Percentiles rank a stretch among this genome's conserved stretches.
Evolutionary conservation across 2,329 filamentous ascomycete species (phyloP).

Genomic region (Fusarium sororula): DNA sequence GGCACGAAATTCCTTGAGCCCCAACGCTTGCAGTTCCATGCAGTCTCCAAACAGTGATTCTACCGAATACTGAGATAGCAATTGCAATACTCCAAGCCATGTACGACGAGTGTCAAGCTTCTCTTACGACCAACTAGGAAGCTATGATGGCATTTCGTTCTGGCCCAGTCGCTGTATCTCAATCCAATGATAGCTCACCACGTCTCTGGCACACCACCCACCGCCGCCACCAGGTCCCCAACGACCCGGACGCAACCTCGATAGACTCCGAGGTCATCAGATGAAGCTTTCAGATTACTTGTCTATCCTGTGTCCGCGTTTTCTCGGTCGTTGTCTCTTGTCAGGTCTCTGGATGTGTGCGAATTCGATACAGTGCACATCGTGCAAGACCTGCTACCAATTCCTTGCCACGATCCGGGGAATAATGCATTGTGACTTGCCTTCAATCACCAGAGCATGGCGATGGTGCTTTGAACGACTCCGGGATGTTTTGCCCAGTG

Average conservation of each 20-base stretch:
- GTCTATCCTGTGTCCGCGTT: neutral
- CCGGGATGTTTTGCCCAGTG: constrained; percentile 37
- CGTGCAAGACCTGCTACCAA: neutral
- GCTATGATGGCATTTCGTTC: constrained; percentile 32
- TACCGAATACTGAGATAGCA: neutral
- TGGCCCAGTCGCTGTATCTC: constrained; percentile 35
- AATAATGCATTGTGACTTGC: neutral
- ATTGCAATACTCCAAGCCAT: constrained; percentile 15
- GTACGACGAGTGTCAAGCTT: constrained; percentile 32
- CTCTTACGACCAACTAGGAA: constrained; percentile 11
- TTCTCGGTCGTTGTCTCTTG: constrained; percentile 11
- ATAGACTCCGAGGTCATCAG: constrained; percentile 32
- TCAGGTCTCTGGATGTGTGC: neutral
- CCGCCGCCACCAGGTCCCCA: constrained; percentile 38
- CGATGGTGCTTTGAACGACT: constrained; percentile 23
- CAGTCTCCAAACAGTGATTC: constrained; percentile 6
- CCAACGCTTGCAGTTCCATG: neutral
- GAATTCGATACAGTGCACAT: constrained; percentile 2
- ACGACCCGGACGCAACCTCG: constrained; percentile 31
- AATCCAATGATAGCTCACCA: constrained; percentile 49
- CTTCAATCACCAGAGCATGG: constrained; percentile 22
- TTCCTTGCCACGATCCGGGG: neutral
- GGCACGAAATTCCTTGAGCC: neutral
- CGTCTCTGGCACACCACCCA: constrained; percentile 48
- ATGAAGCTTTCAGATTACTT: constrained; percentile 18